These are phyloP conservation scores for Allantophomopsis lycopodina DNA, from an alignment of 2,329 filamentous ascomycete genomes.

Conservation along the genomic window DNA sequence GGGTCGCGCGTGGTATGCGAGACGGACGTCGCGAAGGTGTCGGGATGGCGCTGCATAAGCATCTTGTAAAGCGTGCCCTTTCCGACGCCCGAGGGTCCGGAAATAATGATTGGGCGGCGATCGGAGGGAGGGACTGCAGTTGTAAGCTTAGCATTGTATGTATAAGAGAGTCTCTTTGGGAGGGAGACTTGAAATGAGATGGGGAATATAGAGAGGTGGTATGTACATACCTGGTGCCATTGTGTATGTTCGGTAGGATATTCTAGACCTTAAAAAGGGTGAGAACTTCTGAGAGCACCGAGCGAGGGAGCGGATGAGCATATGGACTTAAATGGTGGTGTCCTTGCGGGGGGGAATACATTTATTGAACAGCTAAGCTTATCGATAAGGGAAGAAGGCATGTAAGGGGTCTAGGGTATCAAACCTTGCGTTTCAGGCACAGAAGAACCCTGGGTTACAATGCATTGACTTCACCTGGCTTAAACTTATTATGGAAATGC, in stretches of 20 bases:
- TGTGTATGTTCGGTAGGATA: slow-evolving; percentile 8
- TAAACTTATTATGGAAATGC: too few species aligned
- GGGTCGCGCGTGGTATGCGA: slow-evolving; percentile 72
- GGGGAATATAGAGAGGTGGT: neutral
- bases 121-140: slow-evolving; percentile 4
- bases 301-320: slow-evolving; percentile 3
- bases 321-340: neutral
- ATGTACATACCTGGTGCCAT: slow-evolving; percentile 16
- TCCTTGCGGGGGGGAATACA: neutral
- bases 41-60: slow-evolving; percentile 46
- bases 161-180: neutral
- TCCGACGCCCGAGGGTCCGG: slow-evolving; percentile 65
- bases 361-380: neutral
- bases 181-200: slow-evolving; percentile 2
- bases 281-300: slow-evolving; percentile 6
- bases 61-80: slow-evolving; percentile 69
- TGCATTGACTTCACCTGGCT: too few species aligned
- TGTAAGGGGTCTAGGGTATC: neutral
- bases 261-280: slow-evolving; percentile 7
- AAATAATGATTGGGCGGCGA: slow-evolving; percentile 58
- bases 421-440: too few species aligned
- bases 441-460: too few species aligned
- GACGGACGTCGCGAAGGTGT: slow-evolving; percentile 42
- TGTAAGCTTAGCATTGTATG: slow-evolving; percentile 1
- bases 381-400: neutral